phyloP scores from a whole-genome alignment of 176 grass and related monocot genomes.

The Carex pumila region DNA sequence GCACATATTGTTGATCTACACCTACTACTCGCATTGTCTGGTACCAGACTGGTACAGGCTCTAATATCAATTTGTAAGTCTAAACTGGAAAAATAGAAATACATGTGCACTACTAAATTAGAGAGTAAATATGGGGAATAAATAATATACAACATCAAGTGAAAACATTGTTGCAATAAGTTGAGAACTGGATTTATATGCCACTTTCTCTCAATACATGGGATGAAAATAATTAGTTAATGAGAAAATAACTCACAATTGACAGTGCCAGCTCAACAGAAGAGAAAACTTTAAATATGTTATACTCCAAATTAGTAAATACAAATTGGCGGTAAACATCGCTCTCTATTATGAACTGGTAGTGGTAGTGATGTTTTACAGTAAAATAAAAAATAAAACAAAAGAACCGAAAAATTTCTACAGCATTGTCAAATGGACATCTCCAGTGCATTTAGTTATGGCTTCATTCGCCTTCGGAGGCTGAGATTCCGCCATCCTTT shows the following conservation, averaged over 20 bases:
- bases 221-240: neutral
- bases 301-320: conserved; percentile 30
- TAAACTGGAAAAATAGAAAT: neutral
- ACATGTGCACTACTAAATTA: neutral
- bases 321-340: neutral
- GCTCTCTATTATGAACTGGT: conserved; percentile 15
- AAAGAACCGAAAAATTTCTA: conserved; percentile 23
- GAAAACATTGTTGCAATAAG: neutral
- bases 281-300: conserved; percentile 36
- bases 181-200: neutral
- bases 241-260: conserved; percentile 1
- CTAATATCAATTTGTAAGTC: neutral
- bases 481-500: conserved; percentile 44
- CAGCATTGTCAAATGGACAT: conserved; percentile 41
- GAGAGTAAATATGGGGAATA: neutral
- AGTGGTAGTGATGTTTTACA: conserved; percentile 16
- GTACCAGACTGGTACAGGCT: neutral
- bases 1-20: neutral
- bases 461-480: conserved; percentile 60
- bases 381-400: conserved; percentile 5
- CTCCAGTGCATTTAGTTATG: conserved; percentile 64
- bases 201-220: neutral
- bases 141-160: neutral
- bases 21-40: neutral
- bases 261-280: conserved; percentile 7